Conservation (phyloP, 805 yeast species). For the Hanseniaspora meyeri region DNA sequence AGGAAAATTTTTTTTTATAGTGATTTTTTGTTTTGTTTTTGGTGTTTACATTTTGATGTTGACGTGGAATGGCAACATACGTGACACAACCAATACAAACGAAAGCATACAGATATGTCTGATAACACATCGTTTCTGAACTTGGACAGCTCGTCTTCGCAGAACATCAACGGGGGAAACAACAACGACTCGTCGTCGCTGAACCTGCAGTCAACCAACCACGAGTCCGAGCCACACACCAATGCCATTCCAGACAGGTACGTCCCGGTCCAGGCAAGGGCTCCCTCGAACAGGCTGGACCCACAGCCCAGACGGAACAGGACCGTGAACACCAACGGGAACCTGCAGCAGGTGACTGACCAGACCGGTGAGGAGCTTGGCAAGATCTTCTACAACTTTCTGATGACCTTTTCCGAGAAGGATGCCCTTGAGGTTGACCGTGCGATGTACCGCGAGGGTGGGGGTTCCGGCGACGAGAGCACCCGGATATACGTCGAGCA, state of each 20-base stretch:
- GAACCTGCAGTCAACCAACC: constrained; percentile 4
- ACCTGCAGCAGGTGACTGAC: constrained; percentile 75
- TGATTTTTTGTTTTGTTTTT: background rate
- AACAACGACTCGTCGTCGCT: constrained; percentile 4
- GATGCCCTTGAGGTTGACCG: constrained; percentile 20
- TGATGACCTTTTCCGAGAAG: constrained; percentile 45
- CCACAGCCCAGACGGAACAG: constrained; percentile 34
- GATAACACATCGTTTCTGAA: constrained; percentile 4
- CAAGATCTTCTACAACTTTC: constrained; percentile 75
- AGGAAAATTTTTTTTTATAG: background rate
- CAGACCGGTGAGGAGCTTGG: constrained; percentile 87
- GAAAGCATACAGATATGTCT: constrained; percentile 3
- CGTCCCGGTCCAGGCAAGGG: constrained; percentile 1
- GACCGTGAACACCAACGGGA: constrained; percentile 31
- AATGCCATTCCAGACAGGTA: background rate
- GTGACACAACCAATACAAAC: too few relatives aligned
- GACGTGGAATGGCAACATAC: background rate
- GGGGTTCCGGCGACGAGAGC: constrained; percentile 13
- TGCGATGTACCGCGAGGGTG: constrained; percentile 24
- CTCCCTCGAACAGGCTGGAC: constrained; percentile 21
- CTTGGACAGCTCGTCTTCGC: constrained; percentile 8
- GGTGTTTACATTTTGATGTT: background rate
- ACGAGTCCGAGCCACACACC: background rate
- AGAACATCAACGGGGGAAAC: background rate
- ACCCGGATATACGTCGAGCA: constrained; percentile 65